Conservation (phyloP, 2,329 filamentous ascomycete genomes). For the Lachnellula subtilissima region DNA sequence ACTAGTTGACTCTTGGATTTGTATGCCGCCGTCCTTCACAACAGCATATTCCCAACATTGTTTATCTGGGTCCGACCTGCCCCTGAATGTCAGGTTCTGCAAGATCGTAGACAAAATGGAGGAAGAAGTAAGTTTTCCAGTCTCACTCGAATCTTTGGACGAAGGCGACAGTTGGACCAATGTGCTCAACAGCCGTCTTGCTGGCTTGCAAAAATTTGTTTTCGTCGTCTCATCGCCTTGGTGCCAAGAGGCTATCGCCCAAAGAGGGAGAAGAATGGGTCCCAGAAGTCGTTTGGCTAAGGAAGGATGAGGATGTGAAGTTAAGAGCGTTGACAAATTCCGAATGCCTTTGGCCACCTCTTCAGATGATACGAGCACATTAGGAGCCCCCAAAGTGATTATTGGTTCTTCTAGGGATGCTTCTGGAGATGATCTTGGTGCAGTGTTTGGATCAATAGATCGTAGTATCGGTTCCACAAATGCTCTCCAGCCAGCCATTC, state of each 20-base stretch:
- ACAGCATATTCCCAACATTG: constrained; percentile 50
- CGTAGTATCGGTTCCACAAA: constrained; percentile 56
- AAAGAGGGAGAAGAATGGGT: constrained; percentile 56
- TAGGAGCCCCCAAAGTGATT: constrained; percentile 13
- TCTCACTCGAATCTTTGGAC: neutral
- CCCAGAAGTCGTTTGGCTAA: constrained; percentile 57
- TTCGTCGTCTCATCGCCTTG: constrained; percentile 33
- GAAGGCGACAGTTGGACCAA: constrained; percentile 52
- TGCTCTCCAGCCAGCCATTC: constrained; percentile 55
- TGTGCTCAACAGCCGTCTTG: constrained; percentile 48
- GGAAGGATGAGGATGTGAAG: constrained; percentile 63
- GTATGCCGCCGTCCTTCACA: constrained; percentile 44
- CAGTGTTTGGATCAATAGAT: constrained; percentile 41
- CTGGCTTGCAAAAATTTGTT: constrained; percentile 40
- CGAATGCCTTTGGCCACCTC: constrained; percentile 48
- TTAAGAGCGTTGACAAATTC: constrained; percentile 51
- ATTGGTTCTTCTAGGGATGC: constrained; percentile 7
- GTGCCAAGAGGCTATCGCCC: constrained; percentile 55
- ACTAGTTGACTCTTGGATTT: constrained; percentile 37
- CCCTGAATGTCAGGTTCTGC: constrained; percentile 51
- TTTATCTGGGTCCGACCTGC: constrained; percentile 33
- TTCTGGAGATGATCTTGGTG: neutral
- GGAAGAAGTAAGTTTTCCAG: constrained; percentile 15
- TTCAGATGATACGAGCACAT: constrained; percentile 37
- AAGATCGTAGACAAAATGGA: constrained; percentile 44